These are phyloP conservation scores for Umbilicus rupestris DNA, from an alignment of 164 flowering plant species.

Conservation along the genomic window DNA sequence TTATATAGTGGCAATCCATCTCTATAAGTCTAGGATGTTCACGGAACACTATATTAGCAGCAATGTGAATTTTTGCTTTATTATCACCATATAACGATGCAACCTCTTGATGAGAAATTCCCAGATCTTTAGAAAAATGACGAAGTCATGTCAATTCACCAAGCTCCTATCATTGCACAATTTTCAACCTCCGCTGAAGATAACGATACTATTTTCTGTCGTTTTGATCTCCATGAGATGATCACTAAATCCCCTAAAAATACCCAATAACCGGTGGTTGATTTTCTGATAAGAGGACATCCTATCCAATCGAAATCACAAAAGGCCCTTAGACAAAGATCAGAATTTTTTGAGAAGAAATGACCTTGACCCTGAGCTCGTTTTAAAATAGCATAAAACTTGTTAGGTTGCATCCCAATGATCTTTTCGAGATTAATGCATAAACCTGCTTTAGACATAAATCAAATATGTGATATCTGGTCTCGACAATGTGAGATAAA, in stretches of 20 bases:
- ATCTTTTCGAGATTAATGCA: not conserved
- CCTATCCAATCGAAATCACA: not conserved
- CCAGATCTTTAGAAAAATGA: not conserved
- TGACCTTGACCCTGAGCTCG: not conserved
- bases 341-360: not conserved
- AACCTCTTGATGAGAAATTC: not conserved
- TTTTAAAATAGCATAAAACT: not conserved
- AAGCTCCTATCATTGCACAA: not conserved
- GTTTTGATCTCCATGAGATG: not conserved
- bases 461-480: not conserved
- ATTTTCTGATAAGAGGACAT: not conserved
- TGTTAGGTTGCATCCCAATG: not conserved
- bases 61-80: not conserved
- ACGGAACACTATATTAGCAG: not conserved
- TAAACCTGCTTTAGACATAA: not conserved
- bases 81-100: not conserved
- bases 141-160: slow-evolving; percentile 1
- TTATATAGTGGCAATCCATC: not conserved
- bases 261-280: not conserved
- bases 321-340: not conserved
- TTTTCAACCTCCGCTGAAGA: not conserved
- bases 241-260: not conserved
- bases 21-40: not conserved
- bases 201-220: not conserved
- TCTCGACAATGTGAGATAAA: not conserved